Evolutionary conservation across 345 rosid species (phyloP).

Genomic region (Diplotaxis tenuifolia): DNA sequence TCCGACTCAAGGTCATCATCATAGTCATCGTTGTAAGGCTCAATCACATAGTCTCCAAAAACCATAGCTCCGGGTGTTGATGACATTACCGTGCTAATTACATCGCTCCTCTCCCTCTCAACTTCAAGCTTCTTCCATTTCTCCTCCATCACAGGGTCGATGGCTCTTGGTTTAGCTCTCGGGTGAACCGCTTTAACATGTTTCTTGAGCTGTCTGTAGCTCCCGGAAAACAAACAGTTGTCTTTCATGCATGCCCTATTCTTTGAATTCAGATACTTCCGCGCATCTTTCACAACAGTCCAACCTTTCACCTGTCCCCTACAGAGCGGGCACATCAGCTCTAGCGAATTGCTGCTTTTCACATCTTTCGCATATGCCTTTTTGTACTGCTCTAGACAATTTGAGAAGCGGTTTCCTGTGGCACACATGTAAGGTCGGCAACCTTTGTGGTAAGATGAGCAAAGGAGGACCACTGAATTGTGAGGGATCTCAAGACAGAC

Average conservation of each 20-base stretch:
- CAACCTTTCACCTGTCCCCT: conserved; percentile 91
- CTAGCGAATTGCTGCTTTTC: conserved; percentile 49
- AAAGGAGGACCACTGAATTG: conserved; percentile 77
- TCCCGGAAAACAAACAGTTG: conserved; percentile 59
- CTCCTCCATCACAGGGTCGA: conserved; percentile 71
- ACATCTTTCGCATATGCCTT: conserved; percentile 64
- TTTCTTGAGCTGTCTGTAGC: conserved; percentile 62
- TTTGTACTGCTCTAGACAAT: conserved; percentile 82
- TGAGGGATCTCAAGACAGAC: conserved; percentile 83
- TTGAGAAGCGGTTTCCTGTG: conserved; percentile 69
- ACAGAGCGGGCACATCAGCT: conserved; percentile 78
- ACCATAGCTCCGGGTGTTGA: conserved; percentile 74
- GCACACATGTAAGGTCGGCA: conserved; percentile 93
- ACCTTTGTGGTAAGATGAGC: conserved; percentile 84
- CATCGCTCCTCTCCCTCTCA: conserved; percentile 67
- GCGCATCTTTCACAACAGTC: conserved; percentile 71
- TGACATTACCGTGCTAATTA: conserved; percentile 65
- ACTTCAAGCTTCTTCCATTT: conserved; percentile 77
- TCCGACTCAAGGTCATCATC: conserved; percentile 53
- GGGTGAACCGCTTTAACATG: conserved; percentile 78
- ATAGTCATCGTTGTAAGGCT: conserved; percentile 47
- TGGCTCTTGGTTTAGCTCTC: conserved; percentile 66
- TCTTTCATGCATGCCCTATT: conserved; percentile 79
- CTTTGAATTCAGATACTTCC: conserved; percentile 59
- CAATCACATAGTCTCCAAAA: conserved; percentile 86